Base-by-base conservation (phyloP, 1,284 basidiomycete genomes). In the Chalciporus piperatoides region DNA sequence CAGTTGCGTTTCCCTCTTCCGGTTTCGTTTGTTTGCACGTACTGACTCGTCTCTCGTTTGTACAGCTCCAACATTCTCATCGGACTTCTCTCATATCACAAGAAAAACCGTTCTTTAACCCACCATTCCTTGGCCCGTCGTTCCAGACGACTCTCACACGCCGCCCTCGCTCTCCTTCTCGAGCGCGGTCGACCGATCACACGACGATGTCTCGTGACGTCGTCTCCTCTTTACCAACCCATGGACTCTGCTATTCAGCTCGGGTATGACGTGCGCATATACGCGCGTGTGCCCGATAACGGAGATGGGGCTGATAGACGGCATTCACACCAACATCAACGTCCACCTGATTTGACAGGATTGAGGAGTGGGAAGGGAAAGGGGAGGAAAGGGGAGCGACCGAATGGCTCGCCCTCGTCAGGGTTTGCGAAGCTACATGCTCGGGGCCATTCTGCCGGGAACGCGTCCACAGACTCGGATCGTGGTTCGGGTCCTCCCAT, bases 51-150 rank as follows among this genome's bases (percentile, higher is more conserved):
- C 11, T 6, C 9, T 38, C 8, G 2, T 30, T 27, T 41, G 17
- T 41, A 15, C 56, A 91, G 88, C 60, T 92, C 90, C 6, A 92
- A 92, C 63, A 90, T 92, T 59, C 78, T 92, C 39, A 83, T 90
- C 56, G 89, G 90, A 27, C 79, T 90, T 51, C 64, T 90, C 15
- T 78, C 75, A 24, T 79, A 83, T 61, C 65, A 86, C 41, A 81
- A 78, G 61, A 78, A 75, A 52, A 72, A 81, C 56, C 71, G 70
- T 32, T 32, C 30, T 14, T 23, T 23, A 23, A 23, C 21, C 8
- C 27, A 28, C 27, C 27, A 5, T 57, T 68, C 70, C 27, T 63
- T 64, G 27, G 55, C 62, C 41, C 55, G 62, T 52, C 57, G 59
- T 48, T 55, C 50, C 11, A 60, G 71, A 55, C 80, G 81, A 46